These are phyloP conservation scores for Trifolium fragiferum DNA, from an alignment of 306 rosid genomes.

Conservation along the genomic window DNA sequence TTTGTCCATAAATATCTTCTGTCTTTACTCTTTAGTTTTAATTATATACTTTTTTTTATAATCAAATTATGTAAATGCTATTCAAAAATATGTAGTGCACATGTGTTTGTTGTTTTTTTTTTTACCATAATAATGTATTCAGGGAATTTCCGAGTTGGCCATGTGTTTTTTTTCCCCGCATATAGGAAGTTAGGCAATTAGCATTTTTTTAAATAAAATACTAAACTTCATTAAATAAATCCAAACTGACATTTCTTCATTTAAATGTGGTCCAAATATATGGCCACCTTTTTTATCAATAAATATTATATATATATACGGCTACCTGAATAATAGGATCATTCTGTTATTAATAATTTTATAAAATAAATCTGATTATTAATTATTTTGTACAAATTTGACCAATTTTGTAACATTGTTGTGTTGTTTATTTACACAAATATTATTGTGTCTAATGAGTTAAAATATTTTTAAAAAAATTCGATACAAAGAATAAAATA, in stretches of 20 bases:
- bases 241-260: neutral
- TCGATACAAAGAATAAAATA: neutral
- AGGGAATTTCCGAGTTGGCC: neutral
- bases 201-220: neutral
- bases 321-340: conserved; percentile 26
- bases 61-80: too few relatives aligned
- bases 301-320: neutral
- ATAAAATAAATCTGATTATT: neutral
- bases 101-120: too few relatives aligned
- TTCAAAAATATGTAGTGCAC: too few relatives aligned
- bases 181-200: neutral
- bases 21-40: too few relatives aligned
- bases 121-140: neutral
- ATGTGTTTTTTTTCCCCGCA: neutral
- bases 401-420: conserved; percentile 3
- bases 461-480: neutral
- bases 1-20: too few relatives aligned
- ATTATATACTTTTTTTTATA: too few relatives aligned
- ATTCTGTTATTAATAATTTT: neutral
- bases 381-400: neutral
- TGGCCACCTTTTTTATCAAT: neutral
- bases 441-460: conserved; percentile 2
- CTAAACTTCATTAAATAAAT: neutral
- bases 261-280: conserved; percentile 4
- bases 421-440: too few relatives aligned